These are phyloP conservation scores for Ogataea hybrid DNA, from an alignment of 1,139 yeast genomes.

Conservation along the genomic window DNA sequence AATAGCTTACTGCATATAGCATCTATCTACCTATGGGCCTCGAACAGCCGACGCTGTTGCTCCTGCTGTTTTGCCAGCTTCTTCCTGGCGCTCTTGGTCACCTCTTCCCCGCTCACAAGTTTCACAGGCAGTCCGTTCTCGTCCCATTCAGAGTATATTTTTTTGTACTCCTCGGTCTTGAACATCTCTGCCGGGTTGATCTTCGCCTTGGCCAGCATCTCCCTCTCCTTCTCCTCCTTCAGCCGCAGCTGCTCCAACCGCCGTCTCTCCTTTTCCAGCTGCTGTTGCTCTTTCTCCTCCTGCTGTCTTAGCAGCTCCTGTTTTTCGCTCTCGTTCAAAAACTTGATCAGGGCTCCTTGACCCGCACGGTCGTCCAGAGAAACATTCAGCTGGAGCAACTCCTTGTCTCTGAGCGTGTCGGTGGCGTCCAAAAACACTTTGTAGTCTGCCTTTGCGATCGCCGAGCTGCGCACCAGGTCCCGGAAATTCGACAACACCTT, in stretches of 20 bases:
- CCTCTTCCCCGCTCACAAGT: constrained; percentile 76
- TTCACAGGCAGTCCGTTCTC: constrained; percentile 79
- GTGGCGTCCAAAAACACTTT: constrained; percentile 53
- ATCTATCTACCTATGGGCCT: constrained; percentile 33
- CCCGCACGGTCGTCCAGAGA: constrained; percentile 87
- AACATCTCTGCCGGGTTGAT: constrained; percentile 73
- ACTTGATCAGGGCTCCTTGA: constrained; percentile 74
- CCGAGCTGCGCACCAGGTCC: constrained; percentile 71
- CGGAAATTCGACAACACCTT: constrained; percentile 77
- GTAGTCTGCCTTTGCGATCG: constrained; percentile 64
- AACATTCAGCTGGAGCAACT: constrained; percentile 71
- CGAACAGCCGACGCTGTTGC: constrained; percentile 78
- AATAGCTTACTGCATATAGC: background rate
- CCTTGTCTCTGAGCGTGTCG: constrained; percentile 59
- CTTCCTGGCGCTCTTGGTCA: constrained; percentile 84
- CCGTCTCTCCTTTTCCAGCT: constrained; percentile 47
- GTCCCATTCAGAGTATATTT: constrained; percentile 74
- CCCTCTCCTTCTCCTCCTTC: constrained; percentile 60
- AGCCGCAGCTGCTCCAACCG: constrained; percentile 41
- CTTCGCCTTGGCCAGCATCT: constrained; percentile 67
- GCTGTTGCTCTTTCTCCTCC: constrained; percentile 56
- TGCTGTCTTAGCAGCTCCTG: constrained; percentile 62
- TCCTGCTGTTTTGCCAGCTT: constrained; percentile 76
- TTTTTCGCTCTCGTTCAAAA: constrained; percentile 67
- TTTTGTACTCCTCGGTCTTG: constrained; percentile 40